These are phyloP conservation scores for Puccinellia tenuiflora DNA, from an alignment of 176 grass and related monocot genomes.

Conservation along the genomic window DNA sequence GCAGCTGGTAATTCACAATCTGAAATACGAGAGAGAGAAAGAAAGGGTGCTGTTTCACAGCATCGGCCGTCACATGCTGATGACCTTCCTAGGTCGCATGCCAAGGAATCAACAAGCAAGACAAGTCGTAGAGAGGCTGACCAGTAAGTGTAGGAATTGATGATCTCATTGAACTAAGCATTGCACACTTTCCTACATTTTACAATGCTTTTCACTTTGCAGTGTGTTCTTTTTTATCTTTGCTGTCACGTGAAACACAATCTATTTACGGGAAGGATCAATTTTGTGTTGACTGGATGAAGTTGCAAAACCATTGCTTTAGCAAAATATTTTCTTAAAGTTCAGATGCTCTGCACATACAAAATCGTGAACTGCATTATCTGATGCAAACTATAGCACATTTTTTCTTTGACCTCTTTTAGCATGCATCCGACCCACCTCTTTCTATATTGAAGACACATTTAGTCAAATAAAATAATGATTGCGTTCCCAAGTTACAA, in stretches of 20 bases:
- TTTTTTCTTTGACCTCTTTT: slow-evolving; percentile 13
- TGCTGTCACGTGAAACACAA: background rate
- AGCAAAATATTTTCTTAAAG: background rate
- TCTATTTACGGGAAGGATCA: background rate
- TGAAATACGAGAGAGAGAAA: slow-evolving; percentile 80
- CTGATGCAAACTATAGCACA: background rate
- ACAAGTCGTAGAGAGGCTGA: slow-evolving; percentile 80
- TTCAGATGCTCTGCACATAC: background rate
- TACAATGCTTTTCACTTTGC: background rate
- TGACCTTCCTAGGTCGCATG: slow-evolving; percentile 69
- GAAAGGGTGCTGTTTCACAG: slow-evolving; percentile 63
- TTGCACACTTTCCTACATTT: background rate
- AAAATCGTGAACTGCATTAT: background rate
- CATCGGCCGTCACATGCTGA: slow-evolving; percentile 60
- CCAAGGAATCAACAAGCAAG: slow-evolving; percentile 81
- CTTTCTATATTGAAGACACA: background rate
- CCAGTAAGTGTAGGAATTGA: slow-evolving; percentile 63
- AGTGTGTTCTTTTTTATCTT: background rate
- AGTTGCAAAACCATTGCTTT: background rate
- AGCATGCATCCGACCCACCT: background rate
- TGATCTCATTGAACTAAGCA: slow-evolving; percentile 25
- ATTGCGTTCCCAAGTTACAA: background rate
- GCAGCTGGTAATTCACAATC: slow-evolving; percentile 36
- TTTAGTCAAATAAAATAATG: slow-evolving; percentile 1
- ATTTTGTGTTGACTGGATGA: background rate